Evolutionary conservation across 495 filamentous ascomycete genomes (phyloP), one percentile per base, ranked within the genome.

Genomic region (Penicillium lagena): DNA sequence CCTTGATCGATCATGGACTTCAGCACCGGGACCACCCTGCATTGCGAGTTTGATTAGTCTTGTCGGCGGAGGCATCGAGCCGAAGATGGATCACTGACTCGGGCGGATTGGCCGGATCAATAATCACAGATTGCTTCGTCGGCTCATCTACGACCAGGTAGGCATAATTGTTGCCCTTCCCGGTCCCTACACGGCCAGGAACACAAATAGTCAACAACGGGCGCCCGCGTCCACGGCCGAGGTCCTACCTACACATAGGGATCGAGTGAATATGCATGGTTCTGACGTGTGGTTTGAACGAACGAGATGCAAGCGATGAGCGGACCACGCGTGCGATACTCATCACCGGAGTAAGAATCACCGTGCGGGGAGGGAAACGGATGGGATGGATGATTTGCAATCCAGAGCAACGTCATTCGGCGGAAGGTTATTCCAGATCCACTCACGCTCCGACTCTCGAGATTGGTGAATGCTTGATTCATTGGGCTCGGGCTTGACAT

Each of bases 251-350:
- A 96, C 91, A 97, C 93, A 97, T 98, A 30, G 93, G 93, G 71
- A 98, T 95, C 44, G 89, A 89, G 63, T 90, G 81, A 66, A 98
- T 85, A 83, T 96, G 90, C 93, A 98, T 98, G 52, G 72, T 63
- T 60, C 64, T 59, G 43, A 40, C 13, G 42, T 59, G 22, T 22
- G 58, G 29, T 37, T 45, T 37, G 32, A 33, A 9, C 34, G 30
- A 43, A n/a, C 29, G 15, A 39, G 41, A 13, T 38, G 39, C 39
- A n/a, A 38, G 39, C 31, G 11, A 12, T 55, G 37, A 29, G 44
- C 55, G 50, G 30, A 45, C 35, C 31, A 50, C 40, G 37, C 51
- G 49, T 48, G 59, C 36, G 46, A 68, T 59, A 53, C 37, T 60
- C 61, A 68, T 68, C 42, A 60, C 54, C 45, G 34, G 53, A n/a